Evolutionary conservation across 208 protist species (phyloP).

Genomic region (Trypanosoma mega): DNA sequence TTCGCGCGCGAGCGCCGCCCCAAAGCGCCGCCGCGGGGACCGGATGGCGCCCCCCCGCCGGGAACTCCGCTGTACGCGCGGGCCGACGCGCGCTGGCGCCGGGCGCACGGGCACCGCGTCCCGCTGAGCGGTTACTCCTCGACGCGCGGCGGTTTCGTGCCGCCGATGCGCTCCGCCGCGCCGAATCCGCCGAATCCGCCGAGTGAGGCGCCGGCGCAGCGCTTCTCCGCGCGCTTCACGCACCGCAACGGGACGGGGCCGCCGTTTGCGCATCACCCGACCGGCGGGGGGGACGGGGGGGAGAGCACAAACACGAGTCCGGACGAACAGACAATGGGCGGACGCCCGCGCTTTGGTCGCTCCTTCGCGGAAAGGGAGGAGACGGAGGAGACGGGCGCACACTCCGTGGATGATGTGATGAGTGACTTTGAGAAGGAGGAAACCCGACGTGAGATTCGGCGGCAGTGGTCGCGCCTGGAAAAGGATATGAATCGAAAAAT

Average conservation of each 20-base stretch:
- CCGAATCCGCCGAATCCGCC: not conserved
- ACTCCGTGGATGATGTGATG: no score
- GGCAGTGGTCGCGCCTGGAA: conserved; percentile 31
- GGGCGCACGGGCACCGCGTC: conserved; percentile 59
- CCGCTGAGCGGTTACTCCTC: conserved; percentile 64
- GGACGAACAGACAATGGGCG: no score
- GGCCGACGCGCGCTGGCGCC: conserved; percentile 47
- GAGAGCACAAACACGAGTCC: no score
- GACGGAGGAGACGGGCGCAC: not conserved
- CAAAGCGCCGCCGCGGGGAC: not conserved
- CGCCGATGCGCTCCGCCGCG: not conserved
- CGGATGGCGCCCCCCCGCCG: not conserved
- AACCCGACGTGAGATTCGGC: conserved; percentile 11
- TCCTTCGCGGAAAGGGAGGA: not conserved
- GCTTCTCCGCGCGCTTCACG: not conserved
- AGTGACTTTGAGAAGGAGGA: conserved; percentile 18
- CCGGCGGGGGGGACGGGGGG: no score
- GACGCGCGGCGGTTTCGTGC: not conserved
- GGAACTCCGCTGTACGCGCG: conserved; percentile 7
- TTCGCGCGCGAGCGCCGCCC: conserved; percentile 26
- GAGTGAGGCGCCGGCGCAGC: no score
- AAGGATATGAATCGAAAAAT: conserved; percentile 26
- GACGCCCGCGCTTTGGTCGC: no score
- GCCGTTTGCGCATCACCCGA: not conserved
- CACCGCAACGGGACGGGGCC: not conserved